Evolutionary conservation across 768 basidiomycete genomes (phyloP).

Genomic region (Mycena albidolilacea): DNA sequence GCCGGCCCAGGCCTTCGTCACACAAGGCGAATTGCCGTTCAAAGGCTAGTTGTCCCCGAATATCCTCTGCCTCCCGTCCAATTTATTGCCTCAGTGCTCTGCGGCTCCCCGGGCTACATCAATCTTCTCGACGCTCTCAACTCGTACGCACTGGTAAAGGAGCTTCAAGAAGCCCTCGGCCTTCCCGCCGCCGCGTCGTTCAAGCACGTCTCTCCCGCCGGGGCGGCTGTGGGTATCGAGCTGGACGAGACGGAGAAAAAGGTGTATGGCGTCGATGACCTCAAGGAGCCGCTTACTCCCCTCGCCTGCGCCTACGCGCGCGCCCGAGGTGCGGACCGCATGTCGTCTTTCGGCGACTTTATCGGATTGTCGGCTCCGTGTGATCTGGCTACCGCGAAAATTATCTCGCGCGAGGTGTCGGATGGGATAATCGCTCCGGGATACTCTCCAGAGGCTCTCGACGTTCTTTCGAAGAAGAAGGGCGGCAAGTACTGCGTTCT

Average conservation of each 20-base stretch:
- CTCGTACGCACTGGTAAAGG: constrained; percentile 95
- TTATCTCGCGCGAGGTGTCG: constrained; percentile 99
- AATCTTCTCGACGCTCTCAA: constrained; percentile 98
- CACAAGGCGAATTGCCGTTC: constrained; percentile 92
- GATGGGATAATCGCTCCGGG: constrained; percentile 99
- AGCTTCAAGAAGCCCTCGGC: constrained; percentile 87
- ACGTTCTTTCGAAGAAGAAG: constrained; percentile 95
- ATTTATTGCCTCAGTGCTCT: constrained; percentile 71
- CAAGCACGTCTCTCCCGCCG: constrained; percentile 99
- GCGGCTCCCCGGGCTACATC: constrained; percentile 98
- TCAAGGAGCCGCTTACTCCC: constrained; percentile 90
- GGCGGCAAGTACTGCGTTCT: constrained; percentile 98
- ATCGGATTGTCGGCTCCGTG: constrained; percentile 95
- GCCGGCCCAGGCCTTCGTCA: constrained; percentile 96
- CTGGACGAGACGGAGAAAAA: constrained; percentile 89
- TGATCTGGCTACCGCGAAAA: constrained; percentile 94
- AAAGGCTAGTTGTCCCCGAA: constrained; percentile 69
- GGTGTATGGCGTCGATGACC: constrained; percentile 96
- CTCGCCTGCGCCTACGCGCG: constrained; percentile 96
- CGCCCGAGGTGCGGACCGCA: constrained; percentile 97
- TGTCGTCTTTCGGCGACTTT: constrained; percentile 99
- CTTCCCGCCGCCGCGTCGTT: constrained; percentile 98
- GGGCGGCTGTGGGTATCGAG: constrained; percentile 92
- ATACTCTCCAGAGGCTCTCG: constrained; percentile 89
- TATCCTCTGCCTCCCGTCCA: background rate